Evolutionary conservation across 2,329 filamentous ascomycete species (phyloP).

Genomic region (Sporothrix pseudoabietina): DNA sequence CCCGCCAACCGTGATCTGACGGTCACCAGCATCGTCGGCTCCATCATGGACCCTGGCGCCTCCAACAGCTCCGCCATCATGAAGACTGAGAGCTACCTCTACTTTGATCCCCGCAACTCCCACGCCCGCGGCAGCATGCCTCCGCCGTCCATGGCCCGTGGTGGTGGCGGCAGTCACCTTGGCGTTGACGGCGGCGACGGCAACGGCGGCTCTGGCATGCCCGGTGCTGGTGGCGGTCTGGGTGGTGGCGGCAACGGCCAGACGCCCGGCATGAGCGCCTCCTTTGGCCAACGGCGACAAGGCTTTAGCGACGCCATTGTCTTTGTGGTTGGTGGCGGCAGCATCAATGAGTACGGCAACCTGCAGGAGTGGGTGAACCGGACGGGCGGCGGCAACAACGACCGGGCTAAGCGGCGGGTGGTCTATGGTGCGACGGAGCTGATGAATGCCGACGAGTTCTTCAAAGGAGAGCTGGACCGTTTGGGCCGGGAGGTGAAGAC

Average conservation of each 20-base stretch:
- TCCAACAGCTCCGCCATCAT: constrained; percentile 90
- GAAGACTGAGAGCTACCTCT: constrained; percentile 95
- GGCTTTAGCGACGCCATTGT: constrained; percentile 89
- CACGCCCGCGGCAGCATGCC: constrained; percentile 92
- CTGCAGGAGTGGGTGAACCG: constrained; percentile 92
- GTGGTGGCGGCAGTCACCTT: constrained; percentile 43
- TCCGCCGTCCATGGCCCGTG: constrained; percentile 66
- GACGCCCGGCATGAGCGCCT: constrained; percentile 70
- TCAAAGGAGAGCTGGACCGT: constrained; percentile 63
- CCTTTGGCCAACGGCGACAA: constrained; percentile 86
- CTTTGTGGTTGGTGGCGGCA: constrained; percentile 94
- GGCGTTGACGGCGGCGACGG: constrained; percentile 38
- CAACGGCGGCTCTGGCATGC: constrained; percentile 43
- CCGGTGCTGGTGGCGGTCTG: constrained; percentile 41
- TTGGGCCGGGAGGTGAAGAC: constrained; percentile 59
- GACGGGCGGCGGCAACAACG: constrained; percentile 54
- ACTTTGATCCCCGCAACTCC: constrained; percentile 92
- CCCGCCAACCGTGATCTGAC: constrained; percentile 94
- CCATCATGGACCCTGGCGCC: constrained; percentile 91
- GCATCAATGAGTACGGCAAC: constrained; percentile 99
- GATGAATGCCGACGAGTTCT: constrained; percentile 68
- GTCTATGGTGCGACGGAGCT: constrained; percentile 94
- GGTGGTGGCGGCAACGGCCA: constrained; percentile 41
- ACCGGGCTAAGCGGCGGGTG: constrained; percentile 72
- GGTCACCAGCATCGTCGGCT: constrained; percentile 96